Conservation (phyloP, 1,139 yeast species). For the Nakaseomyces uthaithaninus region DNA sequence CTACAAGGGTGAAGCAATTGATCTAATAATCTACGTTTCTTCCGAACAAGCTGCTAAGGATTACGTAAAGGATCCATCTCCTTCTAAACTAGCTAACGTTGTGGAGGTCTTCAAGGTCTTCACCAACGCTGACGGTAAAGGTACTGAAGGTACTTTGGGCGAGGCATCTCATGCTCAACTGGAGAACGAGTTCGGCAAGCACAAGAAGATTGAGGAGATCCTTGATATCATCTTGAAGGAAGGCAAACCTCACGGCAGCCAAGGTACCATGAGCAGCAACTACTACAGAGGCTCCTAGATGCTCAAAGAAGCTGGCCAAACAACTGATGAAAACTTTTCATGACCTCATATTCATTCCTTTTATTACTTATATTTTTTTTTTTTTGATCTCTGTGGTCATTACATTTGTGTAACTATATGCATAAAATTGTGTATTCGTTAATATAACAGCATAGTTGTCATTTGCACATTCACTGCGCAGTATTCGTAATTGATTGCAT, state of each 20-base stretch:
- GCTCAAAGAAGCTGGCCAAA: background rate
- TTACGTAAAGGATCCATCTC: conserved; percentile 45
- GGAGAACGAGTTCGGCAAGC: conserved; percentile 57
- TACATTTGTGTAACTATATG: too few species aligned
- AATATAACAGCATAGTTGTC: too few species aligned
- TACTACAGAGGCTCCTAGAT: background rate
- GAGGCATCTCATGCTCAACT: conserved; percentile 64
- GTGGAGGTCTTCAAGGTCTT: conserved; percentile 60
- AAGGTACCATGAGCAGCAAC: conserved; percentile 1
- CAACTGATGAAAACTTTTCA: background rate
- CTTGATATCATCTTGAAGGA: conserved; percentile 47
- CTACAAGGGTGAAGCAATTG: conserved; percentile 57
- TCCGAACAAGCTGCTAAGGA: conserved; percentile 42
- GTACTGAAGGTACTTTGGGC: conserved; percentile 62
- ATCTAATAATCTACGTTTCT: conserved; percentile 59
- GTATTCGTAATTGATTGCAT: too few species aligned
- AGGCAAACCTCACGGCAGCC: conserved; percentile 36
- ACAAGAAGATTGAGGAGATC: conserved; percentile 39
- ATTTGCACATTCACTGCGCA: too few species aligned
- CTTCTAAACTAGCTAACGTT: conserved; percentile 43
- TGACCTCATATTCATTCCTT: too few species aligned
- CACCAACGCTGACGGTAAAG: conserved; percentile 50
- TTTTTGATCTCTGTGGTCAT: too few species aligned
- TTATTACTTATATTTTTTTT: too few species aligned
- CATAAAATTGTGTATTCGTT: too few species aligned